Conservation (phyloP, 768 basidiomycete species). For the Cystofilobasidium ferigula region DNA sequence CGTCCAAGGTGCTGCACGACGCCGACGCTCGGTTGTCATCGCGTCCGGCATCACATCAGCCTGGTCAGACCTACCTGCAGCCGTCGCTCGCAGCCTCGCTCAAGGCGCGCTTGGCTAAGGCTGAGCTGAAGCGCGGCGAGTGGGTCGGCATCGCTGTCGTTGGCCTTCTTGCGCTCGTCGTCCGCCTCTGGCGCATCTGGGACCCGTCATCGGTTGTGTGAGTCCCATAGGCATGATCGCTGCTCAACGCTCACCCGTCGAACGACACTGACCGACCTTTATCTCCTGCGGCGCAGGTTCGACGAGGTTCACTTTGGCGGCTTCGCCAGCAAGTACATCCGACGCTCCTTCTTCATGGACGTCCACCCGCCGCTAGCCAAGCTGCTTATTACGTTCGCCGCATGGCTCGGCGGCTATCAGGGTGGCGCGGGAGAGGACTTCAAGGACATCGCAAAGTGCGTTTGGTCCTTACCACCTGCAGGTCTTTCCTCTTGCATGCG, state of each 20-base stretch:
- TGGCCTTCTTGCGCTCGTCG: constrained; percentile 58
- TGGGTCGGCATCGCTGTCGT: constrained; percentile 61
- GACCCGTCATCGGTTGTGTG: constrained; percentile 86
- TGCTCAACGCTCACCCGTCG: not conserved
- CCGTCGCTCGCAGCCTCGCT: constrained; percentile 6
- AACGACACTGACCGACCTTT: not conserved
- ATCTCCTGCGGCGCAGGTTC: constrained; percentile 49
- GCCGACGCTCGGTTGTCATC: constrained; percentile 5
- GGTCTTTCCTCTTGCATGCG: not conserved
- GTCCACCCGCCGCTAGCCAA: constrained; percentile 97
- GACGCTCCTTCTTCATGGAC: constrained; percentile 60
- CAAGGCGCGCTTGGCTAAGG: constrained; percentile 8
- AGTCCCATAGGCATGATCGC: no score
- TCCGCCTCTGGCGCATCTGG: constrained; percentile 75
- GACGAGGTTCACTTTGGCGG: constrained; percentile 99
- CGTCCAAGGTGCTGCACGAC: constrained; percentile 6
- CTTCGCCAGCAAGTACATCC: constrained; percentile 88
- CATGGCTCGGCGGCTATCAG: constrained; percentile 73
- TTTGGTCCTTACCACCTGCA: constrained; percentile 1
- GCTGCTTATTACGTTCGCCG: constrained; percentile 82
- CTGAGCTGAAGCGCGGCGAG: constrained; percentile 42
- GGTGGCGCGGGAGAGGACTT: constrained; percentile 83
- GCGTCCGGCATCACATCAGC: not conserved
- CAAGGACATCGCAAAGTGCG: constrained; percentile 90
- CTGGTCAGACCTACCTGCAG: not conserved